Evolutionary conservation across 192 early-diverging fungal genomes (phyloP), one percentile per base, ranked within the genome.

Genomic region (Coemansia sp.): DNA sequence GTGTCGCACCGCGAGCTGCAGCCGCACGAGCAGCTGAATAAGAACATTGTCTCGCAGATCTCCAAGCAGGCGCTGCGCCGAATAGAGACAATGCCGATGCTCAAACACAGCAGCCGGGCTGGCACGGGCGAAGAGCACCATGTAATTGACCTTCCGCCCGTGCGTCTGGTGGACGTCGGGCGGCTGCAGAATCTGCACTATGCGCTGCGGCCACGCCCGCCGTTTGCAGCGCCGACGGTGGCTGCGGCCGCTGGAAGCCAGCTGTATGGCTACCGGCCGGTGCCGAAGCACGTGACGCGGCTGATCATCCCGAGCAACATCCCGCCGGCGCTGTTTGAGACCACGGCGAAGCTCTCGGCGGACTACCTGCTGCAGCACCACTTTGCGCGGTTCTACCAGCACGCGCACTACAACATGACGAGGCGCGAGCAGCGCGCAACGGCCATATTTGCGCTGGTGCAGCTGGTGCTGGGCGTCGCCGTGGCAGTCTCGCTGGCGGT

Each of bases 261-360:
- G 3, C 22, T 5, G 5, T 71, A 23, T 32, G 66, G 72, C 1
- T 75, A 75, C 25, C 35, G 33, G 33, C 54, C 72, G 14, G 56
- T 67, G 2, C 72, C 64, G 5, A 8, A 22, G 33, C 31, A 58
- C 7, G 28, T 69, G 16, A 40, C 28, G 25, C 43, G 49, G 11
- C 62, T 69, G 4, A 51, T 75, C 8, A 46, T 53, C 6, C 58
- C 62, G 5, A 64, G 51, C 43, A 40, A 54, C 6, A 47, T 68
- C 1, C 72, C 72, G 11, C 72, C 72, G 5, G 72, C 72, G 14
- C 55, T 75, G 8, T 75, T 75, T 27, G 72, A 75, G 2, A 68
- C 72, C 2, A 53, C 32, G n/a, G 65, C 72, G 38, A 68, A 62
- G 21, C 14, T 75, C 23, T 57, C 64, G 0, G 54, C 72, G 2